phyloP scores from a whole-genome alignment of 768 basidiomycete species.

The Dacryopinax primogenitus region DNA sequence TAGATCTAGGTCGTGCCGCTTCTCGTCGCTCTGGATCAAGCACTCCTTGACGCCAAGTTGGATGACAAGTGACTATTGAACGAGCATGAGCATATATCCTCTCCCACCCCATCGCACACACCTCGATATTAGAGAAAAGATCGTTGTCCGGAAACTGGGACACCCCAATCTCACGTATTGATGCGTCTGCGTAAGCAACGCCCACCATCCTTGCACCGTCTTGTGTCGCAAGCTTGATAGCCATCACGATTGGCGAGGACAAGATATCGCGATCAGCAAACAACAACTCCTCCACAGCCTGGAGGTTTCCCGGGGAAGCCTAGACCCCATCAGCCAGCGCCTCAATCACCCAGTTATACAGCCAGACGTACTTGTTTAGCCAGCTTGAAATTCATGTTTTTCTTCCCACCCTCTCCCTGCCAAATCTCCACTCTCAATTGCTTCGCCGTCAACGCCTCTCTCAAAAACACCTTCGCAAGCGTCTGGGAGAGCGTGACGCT shows the following conservation, averaged over 20 bases:
- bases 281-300: conserved; percentile 65
- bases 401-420: conserved; percentile 64
- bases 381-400: conserved; percentile 55
- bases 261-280: conserved; percentile 70
- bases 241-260: conserved; percentile 77
- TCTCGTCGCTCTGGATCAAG: conserved; percentile 46
- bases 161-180: conserved; percentile 69
- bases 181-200: conserved; percentile 84
- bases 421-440: conserved; percentile 92
- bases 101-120: conserved; percentile 23
- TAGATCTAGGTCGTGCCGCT: conserved; percentile 57
- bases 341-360: neutral
- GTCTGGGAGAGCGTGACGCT: conserved; percentile 64
- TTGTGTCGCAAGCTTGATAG: conserved; percentile 58
- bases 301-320: conserved; percentile 67
- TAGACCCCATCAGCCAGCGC: conserved; percentile 11
- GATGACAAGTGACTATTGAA: conserved; percentile 70
- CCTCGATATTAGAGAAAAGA: conserved; percentile 89
- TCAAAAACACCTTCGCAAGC: conserved; percentile 66
- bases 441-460: conserved; percentile 79
- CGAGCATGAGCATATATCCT: neutral
- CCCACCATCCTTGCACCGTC: conserved; percentile 60
- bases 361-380: conserved; percentile 55
- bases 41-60: conserved; percentile 98
- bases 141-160: conserved; percentile 91